Percentiles rank a stretch among this genome's conserved stretches.
phyloP scores from a whole-genome alignment of 2,329 filamentous ascomycete genomes.

The Dactylellina haptotyla region DNA sequence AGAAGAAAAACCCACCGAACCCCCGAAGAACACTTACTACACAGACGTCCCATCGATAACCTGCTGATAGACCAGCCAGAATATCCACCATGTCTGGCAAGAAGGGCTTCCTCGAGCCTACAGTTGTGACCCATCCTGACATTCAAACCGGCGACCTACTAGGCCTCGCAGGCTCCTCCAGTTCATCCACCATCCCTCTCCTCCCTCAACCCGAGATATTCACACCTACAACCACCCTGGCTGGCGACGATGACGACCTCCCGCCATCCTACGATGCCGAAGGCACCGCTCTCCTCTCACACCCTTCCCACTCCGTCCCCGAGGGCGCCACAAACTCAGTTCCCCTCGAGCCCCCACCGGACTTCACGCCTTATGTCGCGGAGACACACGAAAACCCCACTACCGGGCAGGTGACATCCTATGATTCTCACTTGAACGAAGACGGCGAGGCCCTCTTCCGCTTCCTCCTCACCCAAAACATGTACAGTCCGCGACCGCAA shows the following conservation, averaged over 20 bases:
- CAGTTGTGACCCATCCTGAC: slow-evolving; percentile 21
- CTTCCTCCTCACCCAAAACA: slow-evolving; percentile 55
- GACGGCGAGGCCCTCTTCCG: slow-evolving; percentile 58
- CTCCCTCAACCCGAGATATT: slow-evolving; percentile 23
- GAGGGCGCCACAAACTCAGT: slow-evolving; percentile 30
- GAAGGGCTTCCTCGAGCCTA: slow-evolving; percentile 25
- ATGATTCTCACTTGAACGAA: slow-evolving; percentile 57
- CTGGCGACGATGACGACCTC: slow-evolving; percentile 27
- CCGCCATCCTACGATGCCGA: slow-evolving; percentile 49
- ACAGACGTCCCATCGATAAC: background rate
- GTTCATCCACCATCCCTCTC: slow-evolving; percentile 38
- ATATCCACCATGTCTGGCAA: slow-evolving; percentile 35
- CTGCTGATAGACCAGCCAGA: background rate
- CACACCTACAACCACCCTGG: slow-evolving; percentile 31
- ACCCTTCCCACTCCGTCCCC: slow-evolving; percentile 35
- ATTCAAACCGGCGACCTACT: slow-evolving; percentile 44
- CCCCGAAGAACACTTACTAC: background rate
- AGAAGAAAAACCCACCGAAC: background rate
- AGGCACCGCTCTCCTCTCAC: slow-evolving; percentile 28
- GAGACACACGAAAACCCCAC: slow-evolving; percentile 32
- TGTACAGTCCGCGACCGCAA: slow-evolving; percentile 44
- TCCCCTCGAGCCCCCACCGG: slow-evolving; percentile 41
- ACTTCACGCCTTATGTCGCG: slow-evolving; percentile 41
- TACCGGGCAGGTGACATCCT: slow-evolving; percentile 54
- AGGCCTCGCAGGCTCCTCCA: slow-evolving; percentile 30